These are phyloP conservation scores for Pseudopithomyces maydicus DNA, from an alignment of 2,329 filamentous ascomycete species.

Conservation along the genomic window DNA sequence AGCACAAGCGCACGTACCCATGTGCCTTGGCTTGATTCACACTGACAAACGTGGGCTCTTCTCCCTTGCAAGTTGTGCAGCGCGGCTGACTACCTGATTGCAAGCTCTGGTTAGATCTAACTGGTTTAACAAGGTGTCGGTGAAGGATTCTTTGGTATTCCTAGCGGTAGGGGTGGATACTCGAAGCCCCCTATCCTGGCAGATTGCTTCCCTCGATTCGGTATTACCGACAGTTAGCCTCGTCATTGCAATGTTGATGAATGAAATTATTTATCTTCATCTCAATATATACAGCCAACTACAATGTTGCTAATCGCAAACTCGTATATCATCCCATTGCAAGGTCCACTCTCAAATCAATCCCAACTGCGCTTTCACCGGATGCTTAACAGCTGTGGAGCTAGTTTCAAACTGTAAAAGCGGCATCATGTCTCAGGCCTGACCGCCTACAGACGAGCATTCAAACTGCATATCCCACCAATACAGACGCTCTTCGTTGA, in stretches of 20 bases:
- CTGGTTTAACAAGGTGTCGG: slow-evolving; percentile 23
- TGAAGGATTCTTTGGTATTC: slow-evolving; percentile 12
- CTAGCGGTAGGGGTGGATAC: slow-evolving; percentile 21
- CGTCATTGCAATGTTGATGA: neutral
- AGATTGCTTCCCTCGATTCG: slow-evolving; percentile 6
- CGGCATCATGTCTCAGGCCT: slow-evolving; percentile 35
- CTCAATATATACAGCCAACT: slow-evolving; percentile 8
- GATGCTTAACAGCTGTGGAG: slow-evolving; percentile 24
- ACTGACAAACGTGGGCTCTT: slow-evolving; percentile 41
- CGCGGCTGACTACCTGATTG: slow-evolving; percentile 21
- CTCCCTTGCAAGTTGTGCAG: slow-evolving; percentile 16
- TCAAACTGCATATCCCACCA: slow-evolving; percentile 23
- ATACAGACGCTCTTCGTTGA: slow-evolving; percentile 12
- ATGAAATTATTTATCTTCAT: neutral
- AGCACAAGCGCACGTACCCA: slow-evolving; percentile 39
- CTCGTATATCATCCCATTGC: slow-evolving; percentile 16
- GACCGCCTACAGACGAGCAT: slow-evolving; percentile 30
- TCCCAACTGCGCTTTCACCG: slow-evolving; percentile 25
- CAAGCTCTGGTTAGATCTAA: slow-evolving; percentile 10
- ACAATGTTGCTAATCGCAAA: slow-evolving; percentile 18
- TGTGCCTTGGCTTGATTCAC: slow-evolving; percentile 19
- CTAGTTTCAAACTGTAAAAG: slow-evolving; percentile 17
- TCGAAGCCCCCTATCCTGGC: slow-evolving; percentile 22
- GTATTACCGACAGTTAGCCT: neutral
- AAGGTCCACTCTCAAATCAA: slow-evolving; percentile 11